Base-by-base conservation (phyloP, 1,284 basidiomycete species). In the Fomitopsis betulina region DNA sequence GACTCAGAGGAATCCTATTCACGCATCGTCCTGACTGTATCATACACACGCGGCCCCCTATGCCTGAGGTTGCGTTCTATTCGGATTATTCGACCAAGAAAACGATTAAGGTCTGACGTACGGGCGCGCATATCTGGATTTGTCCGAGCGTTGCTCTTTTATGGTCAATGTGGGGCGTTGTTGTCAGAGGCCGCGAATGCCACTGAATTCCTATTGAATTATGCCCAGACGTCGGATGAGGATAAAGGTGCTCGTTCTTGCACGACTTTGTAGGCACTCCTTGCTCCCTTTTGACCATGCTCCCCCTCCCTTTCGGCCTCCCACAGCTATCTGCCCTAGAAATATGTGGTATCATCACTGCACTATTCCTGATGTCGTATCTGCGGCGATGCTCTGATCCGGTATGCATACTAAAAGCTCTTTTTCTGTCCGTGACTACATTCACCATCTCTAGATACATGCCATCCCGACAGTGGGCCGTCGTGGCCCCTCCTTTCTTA, bases 381-480 rank as follows among this genome's bases (percentile, higher is more conserved):
- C n/a, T 33, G 15, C 17, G 49, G 17, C n/a, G 32, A n/a, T n/a
- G 49, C 10, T 51, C 49, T 3, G 32, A 51, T 27, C 49, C 49
- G 6, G 49, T 51, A 35, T 10, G 32, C 33, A 21, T 27, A 30
- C 15, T n/a, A 15, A n/a, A n/a, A n/a, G 27, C 30, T 17, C 8
- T 9, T 4, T 50, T 15, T 9, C 47, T n/a, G 17, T 3, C 47
- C 17, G 5, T 32, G 17, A 13, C 30, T 40, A 17, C 5, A 38
- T 45, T 15, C 8, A 37, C 32, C 25, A 2, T 40, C 17, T 25
- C 1, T 21, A 66, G 66, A 35, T 67, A 9, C 50, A 62, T 19
- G 37, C 60, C 17, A 69, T 74, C 8, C 72, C 73, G 2, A 70
- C 69, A 9, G 53, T 74, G 27, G 72, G 71, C 62, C 64, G 3